These are phyloP conservation scores for Hypomyces rosellus DNA, from an alignment of 2,329 filamentous ascomycete species.

Conservation along the genomic window DNA sequence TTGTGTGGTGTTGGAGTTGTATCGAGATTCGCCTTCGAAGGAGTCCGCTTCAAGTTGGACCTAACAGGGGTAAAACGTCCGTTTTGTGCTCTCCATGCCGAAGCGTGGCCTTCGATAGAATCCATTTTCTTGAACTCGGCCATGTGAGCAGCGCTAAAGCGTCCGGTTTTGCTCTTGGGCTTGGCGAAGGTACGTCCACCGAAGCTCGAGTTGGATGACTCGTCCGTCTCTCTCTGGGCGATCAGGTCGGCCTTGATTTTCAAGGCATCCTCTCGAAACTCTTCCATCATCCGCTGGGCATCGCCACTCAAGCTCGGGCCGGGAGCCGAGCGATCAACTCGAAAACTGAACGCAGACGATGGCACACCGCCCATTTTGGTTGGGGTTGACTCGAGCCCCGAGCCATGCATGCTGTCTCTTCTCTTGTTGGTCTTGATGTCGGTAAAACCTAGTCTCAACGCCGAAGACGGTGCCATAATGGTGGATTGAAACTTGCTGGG, in stretches of 20 bases:
- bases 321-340: slow-evolving; percentile 50
- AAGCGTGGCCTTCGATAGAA: slow-evolving; percentile 82
- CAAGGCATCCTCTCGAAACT: slow-evolving; percentile 64
- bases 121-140: slow-evolving; percentile 96
- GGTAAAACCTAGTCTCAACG: slow-evolving; percentile 73
- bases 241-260: slow-evolving; percentile 64
- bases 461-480: slow-evolving; percentile 70
- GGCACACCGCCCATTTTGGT: slow-evolving; percentile 49
- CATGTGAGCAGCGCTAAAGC: slow-evolving; percentile 82
- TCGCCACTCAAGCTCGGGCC: slow-evolving; percentile 55
- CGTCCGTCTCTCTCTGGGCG: slow-evolving; percentile 53
- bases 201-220: slow-evolving; percentile 31
- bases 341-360: slow-evolving; percentile 61
- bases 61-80: slow-evolving; percentile 45
- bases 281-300: slow-evolving; percentile 55
- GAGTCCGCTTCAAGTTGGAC: slow-evolving; percentile 32
- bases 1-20: slow-evolving; percentile 28
- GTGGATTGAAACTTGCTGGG: slow-evolving; percentile 76
- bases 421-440: slow-evolving; percentile 48
- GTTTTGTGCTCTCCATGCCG: slow-evolving; percentile 60
- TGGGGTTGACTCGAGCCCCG: slow-evolving; percentile 51
- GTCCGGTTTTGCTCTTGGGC: slow-evolving; percentile 68
- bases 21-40: slow-evolving; percentile 40
- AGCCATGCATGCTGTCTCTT: slow-evolving; percentile 27
- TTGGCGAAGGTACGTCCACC: slow-evolving; percentile 66